phyloP scores from a whole-genome alignment of 495 filamentous ascomycete species.

The Hypomontagnella submonticulosa region DNA sequence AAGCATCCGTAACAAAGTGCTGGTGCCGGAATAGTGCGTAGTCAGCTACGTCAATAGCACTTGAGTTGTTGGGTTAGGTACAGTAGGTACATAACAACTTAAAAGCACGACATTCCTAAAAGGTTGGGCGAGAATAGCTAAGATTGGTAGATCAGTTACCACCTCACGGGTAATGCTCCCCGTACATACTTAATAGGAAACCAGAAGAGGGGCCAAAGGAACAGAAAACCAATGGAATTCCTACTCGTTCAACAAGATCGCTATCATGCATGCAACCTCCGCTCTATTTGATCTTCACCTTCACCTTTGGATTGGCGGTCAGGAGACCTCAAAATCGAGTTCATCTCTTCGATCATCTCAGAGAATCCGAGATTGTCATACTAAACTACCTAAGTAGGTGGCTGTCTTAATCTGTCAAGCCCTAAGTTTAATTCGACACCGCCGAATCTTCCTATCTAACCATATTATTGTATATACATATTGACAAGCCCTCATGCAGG shows the following conservation, averaged over 20 bases:
- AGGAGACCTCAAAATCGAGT: slow-evolving; percentile 10
- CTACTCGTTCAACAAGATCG: slow-evolving; percentile 22
- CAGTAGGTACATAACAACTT: slow-evolving; percentile 16
- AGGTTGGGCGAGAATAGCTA: slow-evolving; percentile 1
- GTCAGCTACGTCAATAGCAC: slow-evolving; percentile 33
- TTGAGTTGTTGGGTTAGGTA: slow-evolving; percentile 11
- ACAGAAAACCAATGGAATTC: slow-evolving; percentile 8
- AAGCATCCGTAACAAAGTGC: slow-evolving; percentile 5
- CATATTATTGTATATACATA: background rate
- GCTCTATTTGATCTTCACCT: slow-evolving; percentile 23
- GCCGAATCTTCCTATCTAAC: no score
- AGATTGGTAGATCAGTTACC: slow-evolving; percentile 19
- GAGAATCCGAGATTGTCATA: background rate
- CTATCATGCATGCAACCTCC: slow-evolving; percentile 21
- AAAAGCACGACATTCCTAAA: slow-evolving; percentile 26
- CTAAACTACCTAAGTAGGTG: background rate
- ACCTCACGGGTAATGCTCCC: slow-evolving; percentile 28
- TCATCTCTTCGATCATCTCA: slow-evolving; percentile 14
- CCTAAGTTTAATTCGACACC: no score
- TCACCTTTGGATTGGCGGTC: slow-evolving; percentile 28
- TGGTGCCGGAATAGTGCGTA: slow-evolving; percentile 19
- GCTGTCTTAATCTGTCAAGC: background rate
- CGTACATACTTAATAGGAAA: slow-evolving; percentile 14
- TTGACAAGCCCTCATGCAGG: background rate
- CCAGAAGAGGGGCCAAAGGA: slow-evolving; percentile 6